Percentiles rank a stretch among this genome's conserved stretches.
These are phyloP conservation scores for Cadophora sp. DNA, from an alignment of 2,329 filamentous ascomycete genomes.

Conservation along the genomic window DNA sequence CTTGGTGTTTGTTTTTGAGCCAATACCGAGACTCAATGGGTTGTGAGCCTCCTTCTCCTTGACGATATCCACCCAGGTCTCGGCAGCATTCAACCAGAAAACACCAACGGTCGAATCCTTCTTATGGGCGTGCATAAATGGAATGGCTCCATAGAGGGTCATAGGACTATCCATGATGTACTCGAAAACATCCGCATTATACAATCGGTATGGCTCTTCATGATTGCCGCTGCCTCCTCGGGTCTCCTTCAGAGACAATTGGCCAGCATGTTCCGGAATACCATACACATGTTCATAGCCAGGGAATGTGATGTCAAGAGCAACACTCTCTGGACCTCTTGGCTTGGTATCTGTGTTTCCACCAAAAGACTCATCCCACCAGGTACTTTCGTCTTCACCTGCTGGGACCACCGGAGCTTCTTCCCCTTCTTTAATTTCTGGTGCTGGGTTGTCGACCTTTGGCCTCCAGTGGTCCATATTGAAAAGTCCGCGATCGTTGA, in stretches of 20 bases:
- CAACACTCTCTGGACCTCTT: slow-evolving; percentile 91
- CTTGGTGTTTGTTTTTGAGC: slow-evolving; percentile 75
- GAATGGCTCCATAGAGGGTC: slow-evolving; percentile 97
- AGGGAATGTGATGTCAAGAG: slow-evolving; percentile 88
- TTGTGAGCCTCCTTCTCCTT: slow-evolving; percentile 79
- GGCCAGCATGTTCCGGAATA: slow-evolving; percentile 90
- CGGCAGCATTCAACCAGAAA: slow-evolving; percentile 96
- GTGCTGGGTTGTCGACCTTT: slow-evolving; percentile 69
- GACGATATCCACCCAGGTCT: slow-evolving; percentile 96
- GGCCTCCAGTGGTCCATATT: slow-evolving; percentile 96
- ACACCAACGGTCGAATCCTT: slow-evolving; percentile 93
- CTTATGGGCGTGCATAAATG: slow-evolving; percentile 96
- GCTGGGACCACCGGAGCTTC: slow-evolving; percentile 47
- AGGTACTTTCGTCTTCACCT: slow-evolving; percentile 82
- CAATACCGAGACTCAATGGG: slow-evolving; percentile 75
- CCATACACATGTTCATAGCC: slow-evolving; percentile 93
- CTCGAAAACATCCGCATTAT: slow-evolving; percentile 97
- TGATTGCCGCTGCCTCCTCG: slow-evolving; percentile 87
- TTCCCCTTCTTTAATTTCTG: slow-evolving; percentile 48
- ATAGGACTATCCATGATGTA: slow-evolving; percentile 97
- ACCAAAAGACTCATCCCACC: slow-evolving; percentile 98
- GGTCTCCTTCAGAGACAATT: slow-evolving; percentile 88
- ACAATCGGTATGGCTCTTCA: slow-evolving; percentile 88
- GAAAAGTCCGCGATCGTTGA: slow-evolving; percentile 89
- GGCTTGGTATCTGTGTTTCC: slow-evolving; percentile 96